Base-by-base conservation (phyloP, 140 eudicot species). In the Ambrosia hybrid region DNA sequence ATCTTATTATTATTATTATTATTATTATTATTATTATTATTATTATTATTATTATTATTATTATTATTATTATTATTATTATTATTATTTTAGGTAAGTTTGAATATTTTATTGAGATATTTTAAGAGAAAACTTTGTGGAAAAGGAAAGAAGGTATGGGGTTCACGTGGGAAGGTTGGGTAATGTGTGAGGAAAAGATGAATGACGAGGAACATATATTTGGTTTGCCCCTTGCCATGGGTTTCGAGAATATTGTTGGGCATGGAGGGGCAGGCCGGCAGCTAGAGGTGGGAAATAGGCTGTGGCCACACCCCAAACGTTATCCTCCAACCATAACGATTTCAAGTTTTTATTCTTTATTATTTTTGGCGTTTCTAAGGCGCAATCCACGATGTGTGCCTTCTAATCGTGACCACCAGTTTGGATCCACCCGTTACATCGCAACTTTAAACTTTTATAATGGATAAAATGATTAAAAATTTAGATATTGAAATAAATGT, bases 121-220 rank as follows among this genome's bases (percentile, higher is more conserved):
- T 34, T 63, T 3, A 11, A 4, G 15, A 21, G 43, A 33, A 30
- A 33, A 59, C 6, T 59, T 26, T 33, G 33, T 33, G 62, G 37
- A 70, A 59, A 58, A 74, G 36, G 70, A 70, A 52, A 52, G 65
- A 57, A 57, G 69, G 52, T 39, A 83, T 80, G 88, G 85, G 26
- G 38, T 46, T 73, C 85, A 80, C 82, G 85, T 73, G 80, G 68
- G 53, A 17, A 14, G 59, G 45, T 59, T 52, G 65, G 65, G 62
- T 62, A 48, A 51, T 57, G 62, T 68, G 60, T 60, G 45, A 49
- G 46, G 46, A 36, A 64, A 64, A 39, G n/a, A n/a, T 15, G 52
- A 52, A 64, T 39, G 70, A 38, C 53, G 70, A 64, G 53, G 70
- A 64, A 39, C 36, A 64, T 38, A 39, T 14, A 5, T 38, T 12